Conservation (phyloP, 2,329 filamentous ascomycete genomes). For the Ophiosphaerella herpotricha region DNA sequence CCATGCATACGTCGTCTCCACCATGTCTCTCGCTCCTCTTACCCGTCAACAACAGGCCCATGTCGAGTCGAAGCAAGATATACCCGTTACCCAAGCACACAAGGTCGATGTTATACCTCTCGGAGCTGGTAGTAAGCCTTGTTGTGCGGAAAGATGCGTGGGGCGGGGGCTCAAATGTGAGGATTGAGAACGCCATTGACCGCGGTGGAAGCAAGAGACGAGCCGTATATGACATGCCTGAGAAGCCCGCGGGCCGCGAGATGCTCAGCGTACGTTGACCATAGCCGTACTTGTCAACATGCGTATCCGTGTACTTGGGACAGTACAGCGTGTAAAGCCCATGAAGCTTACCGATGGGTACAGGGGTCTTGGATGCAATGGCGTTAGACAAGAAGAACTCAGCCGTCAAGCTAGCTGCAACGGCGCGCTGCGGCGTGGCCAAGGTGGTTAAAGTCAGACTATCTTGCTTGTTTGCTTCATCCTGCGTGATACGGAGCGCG, state of each 20-base stretch:
- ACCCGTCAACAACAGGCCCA: slow-evolving; percentile 33
- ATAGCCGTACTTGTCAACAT: slow-evolving; percentile 35
- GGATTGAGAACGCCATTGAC: slow-evolving; percentile 24
- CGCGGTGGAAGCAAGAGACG: slow-evolving; percentile 34
- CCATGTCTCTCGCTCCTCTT: slow-evolving; percentile 12
- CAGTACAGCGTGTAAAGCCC: slow-evolving; percentile 37
- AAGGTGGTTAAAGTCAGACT: neutral
- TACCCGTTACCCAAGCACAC: slow-evolving; percentile 39
- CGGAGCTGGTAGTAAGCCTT: slow-evolving; percentile 21
- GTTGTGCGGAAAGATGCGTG: slow-evolving; percentile 34
- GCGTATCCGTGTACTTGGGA: slow-evolving; percentile 24
- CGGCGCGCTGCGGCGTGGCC: neutral
- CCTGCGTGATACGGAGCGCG: slow-evolving; percentile 18
- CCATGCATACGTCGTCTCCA: slow-evolving; percentile 10
- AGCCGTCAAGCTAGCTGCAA: slow-evolving; percentile 1
- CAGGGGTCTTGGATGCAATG: slow-evolving; percentile 25
- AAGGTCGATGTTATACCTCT: slow-evolving; percentile 32
- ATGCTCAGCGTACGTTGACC: slow-evolving; percentile 34
- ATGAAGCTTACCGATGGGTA: slow-evolving; percentile 28
- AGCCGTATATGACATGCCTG: slow-evolving; percentile 24
- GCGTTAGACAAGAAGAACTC: slow-evolving; percentile 23
- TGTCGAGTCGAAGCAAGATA: slow-evolving; percentile 28
- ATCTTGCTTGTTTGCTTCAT: slow-evolving; percentile 6
- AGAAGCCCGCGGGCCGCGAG: slow-evolving; percentile 18
- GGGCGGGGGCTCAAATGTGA: slow-evolving; percentile 25